These are phyloP conservation scores for Volvox reticuliferus DNA, from an alignment of 139 green algal species.

Conservation along the genomic window DNA sequence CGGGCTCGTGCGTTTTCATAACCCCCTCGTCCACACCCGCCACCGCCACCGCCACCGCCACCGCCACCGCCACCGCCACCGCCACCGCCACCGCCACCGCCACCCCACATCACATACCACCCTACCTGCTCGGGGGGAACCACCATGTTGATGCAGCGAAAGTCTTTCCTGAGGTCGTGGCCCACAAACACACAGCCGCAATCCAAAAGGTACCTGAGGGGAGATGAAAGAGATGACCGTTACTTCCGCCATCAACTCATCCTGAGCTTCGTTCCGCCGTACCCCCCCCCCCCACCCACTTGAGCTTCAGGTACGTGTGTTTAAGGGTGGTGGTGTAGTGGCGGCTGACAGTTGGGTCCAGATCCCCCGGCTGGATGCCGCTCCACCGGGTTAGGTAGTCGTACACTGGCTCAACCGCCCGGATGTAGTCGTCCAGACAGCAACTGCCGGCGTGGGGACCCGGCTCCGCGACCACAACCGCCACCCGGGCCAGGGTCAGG, in stretches of 20 bases:
- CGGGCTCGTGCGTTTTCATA: no score
- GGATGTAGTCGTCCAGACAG: slow-evolving; percentile 96
- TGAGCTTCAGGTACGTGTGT: slow-evolving; percentile 64
- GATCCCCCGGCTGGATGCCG: slow-evolving; percentile 78
- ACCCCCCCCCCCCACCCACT: slow-evolving; percentile 24
- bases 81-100: not conserved
- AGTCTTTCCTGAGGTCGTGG: slow-evolving; percentile 96
- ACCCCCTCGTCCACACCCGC: no score
- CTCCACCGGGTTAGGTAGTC: slow-evolving; percentile 94
- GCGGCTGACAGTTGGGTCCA: slow-evolving; percentile 77
- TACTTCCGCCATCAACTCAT: not conserved
- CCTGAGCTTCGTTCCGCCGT: not conserved
- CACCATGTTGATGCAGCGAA: slow-evolving; percentile 96
- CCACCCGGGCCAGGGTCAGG: slow-evolving; percentile 90
- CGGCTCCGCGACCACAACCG: slow-evolving; percentile 88
- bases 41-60: no score
- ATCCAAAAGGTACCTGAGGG: slow-evolving; percentile 86
- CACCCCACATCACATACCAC: not conserved
- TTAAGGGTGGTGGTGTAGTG: slow-evolving; percentile 95
- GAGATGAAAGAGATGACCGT: not conserved
- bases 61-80: no score
- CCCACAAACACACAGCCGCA: slow-evolving; percentile 91
- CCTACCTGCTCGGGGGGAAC: slow-evolving; percentile 89
- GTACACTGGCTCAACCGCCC: slow-evolving; percentile 88
- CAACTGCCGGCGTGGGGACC: slow-evolving; percentile 69